A percentile compares a stretch with the other conserved stretches of the same genome.
phyloP scores from a whole-genome alignment of 371 early-diverging fungal species.

The Mortierella sp. region DNA sequence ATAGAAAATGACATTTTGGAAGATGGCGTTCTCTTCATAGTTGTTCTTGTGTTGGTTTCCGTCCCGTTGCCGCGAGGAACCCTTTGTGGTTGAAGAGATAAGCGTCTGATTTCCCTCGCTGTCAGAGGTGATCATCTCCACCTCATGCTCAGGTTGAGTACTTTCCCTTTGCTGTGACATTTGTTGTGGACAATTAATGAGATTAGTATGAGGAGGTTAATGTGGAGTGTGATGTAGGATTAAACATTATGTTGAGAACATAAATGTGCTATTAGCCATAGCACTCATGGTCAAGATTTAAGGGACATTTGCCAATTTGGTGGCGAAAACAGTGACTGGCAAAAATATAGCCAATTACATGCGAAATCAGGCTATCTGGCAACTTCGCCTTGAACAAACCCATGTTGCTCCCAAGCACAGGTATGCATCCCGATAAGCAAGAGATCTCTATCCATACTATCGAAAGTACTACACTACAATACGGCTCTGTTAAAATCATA shows the following conservation, averaged over 20 bases:
- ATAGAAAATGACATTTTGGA: conserved; percentile 38
- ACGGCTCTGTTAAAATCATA: too few species aligned
- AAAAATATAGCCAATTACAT: not conserved
- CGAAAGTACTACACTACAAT: too few species aligned
- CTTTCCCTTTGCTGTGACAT: not conserved
- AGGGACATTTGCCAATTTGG: not conserved
- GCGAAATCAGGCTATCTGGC: not conserved
- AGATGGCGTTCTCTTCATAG: conserved; percentile 9
- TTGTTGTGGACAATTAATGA: not conserved
- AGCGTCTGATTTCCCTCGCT: conserved; percentile 4
- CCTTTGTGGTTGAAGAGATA: not conserved
- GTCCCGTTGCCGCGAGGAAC: not conserved
- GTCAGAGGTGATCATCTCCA: not conserved
- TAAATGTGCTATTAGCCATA: not conserved
- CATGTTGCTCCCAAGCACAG: too few species aligned
- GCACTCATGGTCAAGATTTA: not conserved
- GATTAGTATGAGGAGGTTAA: not conserved
- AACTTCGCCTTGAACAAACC: not conserved
- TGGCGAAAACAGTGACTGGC: conserved; percentile 12
- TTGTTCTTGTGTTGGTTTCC: not conserved
- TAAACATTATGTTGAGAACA: not conserved
- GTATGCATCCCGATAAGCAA: too few species aligned
- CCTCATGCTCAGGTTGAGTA: not conserved
- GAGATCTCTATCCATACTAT: too few species aligned
- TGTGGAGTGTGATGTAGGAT: not conserved